Evolutionary conservation across 2,329 filamentous ascomycete genomes (phyloP).

Genomic region (Ustilaginoidea virens): DNA sequence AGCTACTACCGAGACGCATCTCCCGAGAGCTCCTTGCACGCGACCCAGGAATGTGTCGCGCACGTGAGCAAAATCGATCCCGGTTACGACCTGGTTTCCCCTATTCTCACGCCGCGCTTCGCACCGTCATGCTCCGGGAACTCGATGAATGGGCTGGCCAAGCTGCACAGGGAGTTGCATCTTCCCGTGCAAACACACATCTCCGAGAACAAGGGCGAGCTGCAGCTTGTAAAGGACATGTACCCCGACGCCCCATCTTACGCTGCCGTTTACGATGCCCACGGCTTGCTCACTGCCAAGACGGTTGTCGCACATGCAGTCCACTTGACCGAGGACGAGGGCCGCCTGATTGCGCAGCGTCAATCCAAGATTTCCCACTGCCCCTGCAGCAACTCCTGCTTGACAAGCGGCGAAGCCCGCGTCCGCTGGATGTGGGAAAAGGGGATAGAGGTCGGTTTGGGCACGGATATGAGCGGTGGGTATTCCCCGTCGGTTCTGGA

Average conservation of each 20-base stretch:
- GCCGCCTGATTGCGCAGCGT: slow-evolving; percentile 42
- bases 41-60: slow-evolving; percentile 43
- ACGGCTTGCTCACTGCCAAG: slow-evolving; percentile 50
- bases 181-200: slow-evolving; percentile 80
- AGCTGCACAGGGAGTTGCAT: slow-evolving; percentile 43
- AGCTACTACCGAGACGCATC: slow-evolving; percentile 66
- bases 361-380: slow-evolving; percentile 66
- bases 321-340: slow-evolving; percentile 56
- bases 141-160: slow-evolving; percentile 48
- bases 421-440: slow-evolving; percentile 60
- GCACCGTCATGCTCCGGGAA: slow-evolving; percentile 45
- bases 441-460: slow-evolving; percentile 68
- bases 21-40: slow-evolving; percentile 36
- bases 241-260: slow-evolving; percentile 55
- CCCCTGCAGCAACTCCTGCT: slow-evolving; percentile 68
- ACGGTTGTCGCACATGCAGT: slow-evolving; percentile 81
- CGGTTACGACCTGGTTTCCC: slow-evolving; percentile 45
- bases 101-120: slow-evolving; percentile 65
- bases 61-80: slow-evolving; percentile 59
- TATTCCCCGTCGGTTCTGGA: slow-evolving; percentile 72
- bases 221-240: slow-evolving; percentile 50
- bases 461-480: slow-evolving; percentile 82
- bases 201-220: slow-evolving; percentile 64
- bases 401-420: slow-evolving; percentile 64
- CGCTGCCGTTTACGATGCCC: slow-evolving; percentile 61